A percentile compares a stretch with the other conserved stretches of the same genome.
Conservation (phyloP, 352 stramenopile genomes). For the Globisporangium rhizosaccharum region DNA sequence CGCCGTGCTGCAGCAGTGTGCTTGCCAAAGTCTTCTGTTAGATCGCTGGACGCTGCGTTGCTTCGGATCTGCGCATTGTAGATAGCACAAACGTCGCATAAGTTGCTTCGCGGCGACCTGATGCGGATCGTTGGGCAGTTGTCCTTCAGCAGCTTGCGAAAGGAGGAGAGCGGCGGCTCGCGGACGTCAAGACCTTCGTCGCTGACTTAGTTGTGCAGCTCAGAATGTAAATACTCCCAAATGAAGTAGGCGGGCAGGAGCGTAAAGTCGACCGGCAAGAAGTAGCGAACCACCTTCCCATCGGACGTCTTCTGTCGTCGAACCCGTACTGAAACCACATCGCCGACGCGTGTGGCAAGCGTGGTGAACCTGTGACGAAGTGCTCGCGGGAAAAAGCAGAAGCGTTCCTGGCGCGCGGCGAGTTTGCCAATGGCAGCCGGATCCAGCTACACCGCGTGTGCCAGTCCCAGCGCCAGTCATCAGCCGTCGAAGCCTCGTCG, state of each 20-base stretch:
- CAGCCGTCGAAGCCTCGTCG: too few species aligned
- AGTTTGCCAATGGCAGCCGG: too few species aligned
- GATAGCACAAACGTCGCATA: slow-evolving; percentile 10
- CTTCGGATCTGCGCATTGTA: slow-evolving; percentile 7
- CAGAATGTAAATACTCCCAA: not conserved
- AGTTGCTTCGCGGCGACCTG: slow-evolving; percentile 9
- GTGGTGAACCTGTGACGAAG: too few species aligned
- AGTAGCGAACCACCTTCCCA: not conserved
- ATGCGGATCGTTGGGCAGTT: slow-evolving; percentile 9
- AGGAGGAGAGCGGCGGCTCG: slow-evolving; percentile 6
- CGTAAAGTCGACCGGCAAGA: not conserved
- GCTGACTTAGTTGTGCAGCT: not conserved
- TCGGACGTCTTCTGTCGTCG: not conserved
- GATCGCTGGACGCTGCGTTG: not conserved
- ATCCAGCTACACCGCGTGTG: too few species aligned
- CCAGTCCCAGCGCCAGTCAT: too few species aligned
- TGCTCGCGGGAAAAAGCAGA: too few species aligned
- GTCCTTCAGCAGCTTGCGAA: slow-evolving; percentile 2
- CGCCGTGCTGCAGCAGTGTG: slow-evolving; percentile 2
- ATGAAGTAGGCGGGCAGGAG: not conserved
- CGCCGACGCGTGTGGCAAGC: not conserved
- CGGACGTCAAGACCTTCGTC: not conserved
- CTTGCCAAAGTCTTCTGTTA: slow-evolving; percentile 8
- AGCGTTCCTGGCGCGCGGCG: too few species aligned
- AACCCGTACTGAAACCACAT: not conserved